These are phyloP conservation scores for Medicago arabica DNA, from an alignment of 306 rosid genomes.

Conservation along the genomic window DNA sequence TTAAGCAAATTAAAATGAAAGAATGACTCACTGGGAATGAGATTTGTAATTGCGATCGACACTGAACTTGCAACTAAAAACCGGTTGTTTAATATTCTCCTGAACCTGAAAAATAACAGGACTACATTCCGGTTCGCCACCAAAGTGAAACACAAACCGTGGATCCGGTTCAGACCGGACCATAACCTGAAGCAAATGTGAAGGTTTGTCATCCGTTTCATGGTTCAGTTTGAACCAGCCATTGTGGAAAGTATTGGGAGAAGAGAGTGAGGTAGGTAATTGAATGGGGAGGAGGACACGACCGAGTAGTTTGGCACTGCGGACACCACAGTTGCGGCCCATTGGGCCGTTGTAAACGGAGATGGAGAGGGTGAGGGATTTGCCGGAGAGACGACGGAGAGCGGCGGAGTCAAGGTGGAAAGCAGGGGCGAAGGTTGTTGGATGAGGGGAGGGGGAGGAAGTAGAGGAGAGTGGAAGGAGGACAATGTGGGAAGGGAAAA, in stretches of 20 bases:
- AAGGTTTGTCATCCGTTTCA: constrained; percentile 35
- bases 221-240: constrained; percentile 74
- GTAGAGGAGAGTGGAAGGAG: constrained; percentile 68
- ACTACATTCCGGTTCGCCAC: constrained; percentile 90
- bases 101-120: constrained; percentile 95
- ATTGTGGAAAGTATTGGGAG: constrained; percentile 55
- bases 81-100: constrained; percentile 77
- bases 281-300: constrained; percentile 54
- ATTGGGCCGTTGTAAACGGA: constrained; percentile 77
- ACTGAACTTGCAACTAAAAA: constrained; percentile 86
- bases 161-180: constrained; percentile 87
- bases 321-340: constrained; percentile 69
- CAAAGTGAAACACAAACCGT: constrained; percentile 80
- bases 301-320: constrained; percentile 67
- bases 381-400: constrained; percentile 62
- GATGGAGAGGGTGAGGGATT: constrained; percentile 53
- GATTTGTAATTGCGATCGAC: constrained; percentile 69
- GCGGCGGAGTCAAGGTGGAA: constrained; percentile 66
- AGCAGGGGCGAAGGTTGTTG: constrained; percentile 56
- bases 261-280: constrained; percentile 42
- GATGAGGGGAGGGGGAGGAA: constrained; percentile 53
- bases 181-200: constrained; percentile 60
- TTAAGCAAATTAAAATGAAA: background rate
- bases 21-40: constrained; percentile 58
- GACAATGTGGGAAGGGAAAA: constrained; percentile 70